These are phyloP conservation scores for Anaeromyces robustus DNA, from an alignment of 192 early-diverging fungal species.

Conservation along the genomic window DNA sequence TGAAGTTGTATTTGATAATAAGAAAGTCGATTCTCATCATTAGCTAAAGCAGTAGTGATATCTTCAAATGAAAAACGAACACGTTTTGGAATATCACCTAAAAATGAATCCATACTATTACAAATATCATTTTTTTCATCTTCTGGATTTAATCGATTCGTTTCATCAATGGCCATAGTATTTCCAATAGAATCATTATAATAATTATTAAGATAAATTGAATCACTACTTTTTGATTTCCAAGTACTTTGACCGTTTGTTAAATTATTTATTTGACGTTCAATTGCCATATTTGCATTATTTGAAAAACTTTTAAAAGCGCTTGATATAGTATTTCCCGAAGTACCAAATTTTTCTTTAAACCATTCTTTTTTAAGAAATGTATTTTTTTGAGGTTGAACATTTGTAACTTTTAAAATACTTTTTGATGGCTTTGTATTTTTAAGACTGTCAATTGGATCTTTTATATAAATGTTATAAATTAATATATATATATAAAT, in stretches of 20 bases:
- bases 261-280: not conserved
- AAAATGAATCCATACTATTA: not conserved
- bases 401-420: not conserved
- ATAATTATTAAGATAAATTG: not conserved
- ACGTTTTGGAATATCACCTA: not conserved
- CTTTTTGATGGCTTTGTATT: not conserved
- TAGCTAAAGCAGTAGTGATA: not conserved
- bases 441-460: not conserved
- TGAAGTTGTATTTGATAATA: not conserved
- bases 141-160: not conserved
- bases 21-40: not conserved
- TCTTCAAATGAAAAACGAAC: not conserved
- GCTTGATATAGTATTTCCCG: not conserved
- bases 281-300: not conserved
- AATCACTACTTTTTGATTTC: not conserved
- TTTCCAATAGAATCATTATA: not conserved
- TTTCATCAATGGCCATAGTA: not conserved
- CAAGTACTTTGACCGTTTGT: not conserved
- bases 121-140: not conserved
- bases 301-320: not conserved
- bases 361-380: not conserved
- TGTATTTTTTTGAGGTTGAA: not conserved
- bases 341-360: not conserved
- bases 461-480: not conserved
- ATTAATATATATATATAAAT: too few relatives aligned